A percentile compares a stretch with the other conserved stretches of the same genome.
phyloP scores from a whole-genome alignment of 192 early-diverging fungal species.

The Rhizophagus prolifer region DNA sequence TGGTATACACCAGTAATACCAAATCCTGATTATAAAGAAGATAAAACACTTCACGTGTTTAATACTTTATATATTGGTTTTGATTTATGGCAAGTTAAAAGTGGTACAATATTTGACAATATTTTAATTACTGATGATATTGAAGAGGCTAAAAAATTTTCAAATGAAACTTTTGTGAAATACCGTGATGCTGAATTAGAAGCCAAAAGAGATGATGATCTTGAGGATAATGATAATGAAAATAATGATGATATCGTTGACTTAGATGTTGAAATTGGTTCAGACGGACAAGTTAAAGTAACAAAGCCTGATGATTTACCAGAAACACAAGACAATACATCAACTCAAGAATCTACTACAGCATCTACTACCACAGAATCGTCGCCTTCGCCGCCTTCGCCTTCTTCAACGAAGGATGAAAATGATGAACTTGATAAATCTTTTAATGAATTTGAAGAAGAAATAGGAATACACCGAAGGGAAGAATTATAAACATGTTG shows the following conservation, averaged over 20 bases:
- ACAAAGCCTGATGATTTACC: conserved; percentile 7
- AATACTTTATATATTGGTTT: conserved; percentile 86
- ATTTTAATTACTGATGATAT: conserved; percentile 85
- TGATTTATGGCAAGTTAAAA: conserved; percentile 96
- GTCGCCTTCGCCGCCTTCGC: neutral
- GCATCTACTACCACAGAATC: neutral
- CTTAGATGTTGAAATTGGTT: neutral
- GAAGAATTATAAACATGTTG: neutral
- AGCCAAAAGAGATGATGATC: conserved; percentile 55
- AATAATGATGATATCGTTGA: neutral
- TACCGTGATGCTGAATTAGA: conserved; percentile 65
- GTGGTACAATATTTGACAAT: conserved; percentile 90
- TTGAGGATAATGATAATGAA: conserved; percentile 25
- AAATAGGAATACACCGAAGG: neutral
- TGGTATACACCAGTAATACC: conserved; percentile 85
- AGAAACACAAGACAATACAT: neutral
- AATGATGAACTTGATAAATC: conserved; percentile 32
- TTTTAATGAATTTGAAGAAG: conserved; percentile 4
- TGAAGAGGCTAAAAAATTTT: conserved; percentile 73
- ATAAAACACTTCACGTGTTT: conserved; percentile 79
- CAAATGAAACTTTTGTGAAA: conserved; percentile 65
- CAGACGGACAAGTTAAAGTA: conserved; percentile 14
- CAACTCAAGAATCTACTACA: neutral
- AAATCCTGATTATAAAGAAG: conserved; percentile 93
- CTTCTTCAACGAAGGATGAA: conserved; percentile 14